Conservation (phyloP, 1,139 yeast species). For the Magnusiomyces suaveolens region DNA sequence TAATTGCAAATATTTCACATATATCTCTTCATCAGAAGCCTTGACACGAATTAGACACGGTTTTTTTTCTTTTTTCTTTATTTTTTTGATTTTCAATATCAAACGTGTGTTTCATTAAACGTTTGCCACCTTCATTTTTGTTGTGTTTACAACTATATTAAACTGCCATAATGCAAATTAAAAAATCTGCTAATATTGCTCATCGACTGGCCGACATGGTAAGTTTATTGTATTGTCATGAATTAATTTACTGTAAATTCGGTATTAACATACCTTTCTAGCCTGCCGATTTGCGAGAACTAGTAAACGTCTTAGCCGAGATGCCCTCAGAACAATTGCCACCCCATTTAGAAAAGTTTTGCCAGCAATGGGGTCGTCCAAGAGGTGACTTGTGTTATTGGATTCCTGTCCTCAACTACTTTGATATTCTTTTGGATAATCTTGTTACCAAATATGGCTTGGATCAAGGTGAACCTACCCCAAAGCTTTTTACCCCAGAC, state of each 20-base stretch:
- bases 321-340: conserved; percentile 35
- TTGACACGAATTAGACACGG: too few species aligned
- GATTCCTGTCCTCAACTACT: conserved; percentile 64
- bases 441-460: conserved; percentile 49
- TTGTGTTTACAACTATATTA: background rate
- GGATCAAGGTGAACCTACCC: conserved; percentile 36
- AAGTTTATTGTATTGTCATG: conserved; percentile 13
- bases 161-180: conserved; percentile 21
- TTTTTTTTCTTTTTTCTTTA: too few species aligned
- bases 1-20: too few species aligned
- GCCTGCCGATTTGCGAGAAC: conserved; percentile 36
- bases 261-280: conserved; percentile 16
- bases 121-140: background rate
- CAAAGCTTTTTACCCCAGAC: conserved; percentile 35
- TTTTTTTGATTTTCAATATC: background rate
- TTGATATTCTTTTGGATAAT: conserved; percentile 56
- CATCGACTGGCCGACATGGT: conserved; percentile 27
- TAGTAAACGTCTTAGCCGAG: conserved; percentile 34
- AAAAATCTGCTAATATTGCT: conserved; percentile 24
- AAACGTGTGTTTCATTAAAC: background rate
- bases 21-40: too few species aligned
- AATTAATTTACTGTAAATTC: background rate
- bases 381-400: conserved; percentile 68
- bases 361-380: conserved; percentile 49
- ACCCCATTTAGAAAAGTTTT: conserved; percentile 27